Base-by-base conservation (phyloP, 305 asterid genomes). In the Fraxinus latifolia region DNA sequence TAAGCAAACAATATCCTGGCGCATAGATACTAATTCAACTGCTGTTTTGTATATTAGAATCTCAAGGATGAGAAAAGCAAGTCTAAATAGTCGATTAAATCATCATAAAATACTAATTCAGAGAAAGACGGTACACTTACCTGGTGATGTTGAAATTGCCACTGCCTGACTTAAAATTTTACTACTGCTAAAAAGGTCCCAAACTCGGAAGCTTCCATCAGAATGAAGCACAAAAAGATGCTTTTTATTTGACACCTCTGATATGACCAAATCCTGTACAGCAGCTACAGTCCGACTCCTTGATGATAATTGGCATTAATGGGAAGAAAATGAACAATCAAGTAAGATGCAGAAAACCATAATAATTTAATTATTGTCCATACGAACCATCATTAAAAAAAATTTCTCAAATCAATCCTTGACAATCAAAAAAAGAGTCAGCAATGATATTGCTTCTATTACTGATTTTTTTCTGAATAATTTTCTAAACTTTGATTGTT, bases 201-300 rank as follows among this genome's bases (percentile, higher is more conserved):
- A 96, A 55, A 92, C 94, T 68, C 95, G 91, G 82, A 96, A 88
- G 85, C 72, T 85, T 71, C 99, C 98, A 89, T 94, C 98, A 88
- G 97, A 92, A 86, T 96, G 93, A 86, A 96, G 98, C 82, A 89
- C 97, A 82, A 91, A 93, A 55, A 94, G 92, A 84, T 91, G 85
- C 79, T 88, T 87, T 79, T 89, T 90, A 83, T 88, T 90, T 65
- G 85, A 86, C 83, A 91, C 86, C 84, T 85, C 97, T 50, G 90
- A 87, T 79, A 92, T 81, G 73, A 84, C 91, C 75, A 96, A 84
- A 90, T 96, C 97, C 90, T 86, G 92, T 82, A 96, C 95, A 77
- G 94, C 90, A 39, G 97, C 91, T 83, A 85, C 77, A 31, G 84
- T 82, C 65, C 93, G 83, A 83, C 88, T 86, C 97, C 97, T 94